phyloP scores from a whole-genome alignment of 495 filamentous ascomycete species.

The Staphylotrichum tortipilum region DNA sequence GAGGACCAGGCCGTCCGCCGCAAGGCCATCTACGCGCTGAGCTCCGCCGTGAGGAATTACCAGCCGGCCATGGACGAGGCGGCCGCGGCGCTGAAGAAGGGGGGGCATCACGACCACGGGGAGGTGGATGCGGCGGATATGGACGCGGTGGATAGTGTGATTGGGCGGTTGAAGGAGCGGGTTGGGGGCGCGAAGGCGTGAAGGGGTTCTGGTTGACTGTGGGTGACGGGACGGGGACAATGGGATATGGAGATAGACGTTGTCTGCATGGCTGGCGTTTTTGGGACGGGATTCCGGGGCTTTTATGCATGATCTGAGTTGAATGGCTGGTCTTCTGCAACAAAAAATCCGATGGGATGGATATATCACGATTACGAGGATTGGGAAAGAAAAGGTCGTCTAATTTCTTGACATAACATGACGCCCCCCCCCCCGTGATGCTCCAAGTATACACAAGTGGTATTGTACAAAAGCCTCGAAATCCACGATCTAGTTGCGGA shows the following conservation, averaged over 20 bases:
- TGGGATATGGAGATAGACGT: neutral
- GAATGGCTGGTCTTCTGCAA: neutral
- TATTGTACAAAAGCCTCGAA: slow-evolving; percentile 10
- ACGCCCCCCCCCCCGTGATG: slow-evolving; percentile 1
- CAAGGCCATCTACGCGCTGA: slow-evolving; percentile 83
- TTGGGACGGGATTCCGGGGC: slow-evolving; percentile 5
- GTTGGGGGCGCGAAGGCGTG: slow-evolving; percentile 18
- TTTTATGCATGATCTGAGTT: neutral
- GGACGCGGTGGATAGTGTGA: slow-evolving; percentile 69
- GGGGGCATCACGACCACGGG: slow-evolving; percentile 36
- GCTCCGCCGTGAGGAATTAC: slow-evolving; percentile 74
- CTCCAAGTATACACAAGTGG: slow-evolving; percentile 12
- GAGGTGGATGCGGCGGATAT: slow-evolving; percentile 68
- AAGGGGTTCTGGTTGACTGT: neutral
- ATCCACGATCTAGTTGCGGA: slow-evolving; percentile 25
- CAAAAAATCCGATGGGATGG: no score
- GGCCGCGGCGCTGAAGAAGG: slow-evolving; percentile 51
- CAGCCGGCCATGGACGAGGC: slow-evolving; percentile 64
- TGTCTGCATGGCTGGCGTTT: slow-evolving; percentile 33
- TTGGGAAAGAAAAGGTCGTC: neutral
- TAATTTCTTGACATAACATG: neutral
- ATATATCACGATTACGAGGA: no score
- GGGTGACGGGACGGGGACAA: no score
- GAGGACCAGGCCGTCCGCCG: slow-evolving; percentile 57
- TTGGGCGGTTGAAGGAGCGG: slow-evolving; percentile 55